Evolutionary conservation across 805 yeast species (phyloP), one percentile per base, ranked within the genome.

Genomic region (Zygoascus biomembranicola): DNA sequence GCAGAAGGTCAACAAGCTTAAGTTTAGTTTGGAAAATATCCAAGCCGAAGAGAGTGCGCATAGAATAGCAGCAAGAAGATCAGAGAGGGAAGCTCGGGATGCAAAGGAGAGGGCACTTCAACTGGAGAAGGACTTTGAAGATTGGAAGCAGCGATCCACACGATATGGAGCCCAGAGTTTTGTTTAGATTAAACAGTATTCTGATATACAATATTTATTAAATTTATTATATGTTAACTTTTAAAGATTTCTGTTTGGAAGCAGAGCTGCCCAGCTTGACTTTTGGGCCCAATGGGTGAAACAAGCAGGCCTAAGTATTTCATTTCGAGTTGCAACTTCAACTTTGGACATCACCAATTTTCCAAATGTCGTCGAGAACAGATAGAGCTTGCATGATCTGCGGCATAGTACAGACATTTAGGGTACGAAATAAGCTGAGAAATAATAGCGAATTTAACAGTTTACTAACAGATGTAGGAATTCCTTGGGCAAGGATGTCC

Each of bases 381-480:
- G 95, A 90, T 58, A 81, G 99, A 75, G 98, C 98, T 8, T 92
- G 99, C 65, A 87, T 92, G 97, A 79, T 94, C 55, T 92, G 99
- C 71, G 98, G 97, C 3, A 78, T 92, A 52, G 87, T 92, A 52
- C 95, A 88, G 64, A 81, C 96, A 5, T 79, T 85, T 61, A 78
- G 75, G 54, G 86, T 81, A 61, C 47, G 81, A 41, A 31, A n/a
- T 50, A 13, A 16, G 32, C 14, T 14, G n/a, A 26, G 47, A 26
- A 16, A 37, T 42, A 19, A 42, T 18, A n/a, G 16, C 5, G 44
- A 18, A 42, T 42, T 5, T 5, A 18, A 42, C 10, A 4, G 3
- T 23, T 23, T 23, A 6, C 20, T 42, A 19, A 42, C 44, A 4
- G 44, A 46, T 44, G 5, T 53, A 73, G 77, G 78, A 77, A 63